Base-by-base conservation (phyloP, 2,329 filamentous ascomycete species). In the Fusarium scirpi region DNA sequence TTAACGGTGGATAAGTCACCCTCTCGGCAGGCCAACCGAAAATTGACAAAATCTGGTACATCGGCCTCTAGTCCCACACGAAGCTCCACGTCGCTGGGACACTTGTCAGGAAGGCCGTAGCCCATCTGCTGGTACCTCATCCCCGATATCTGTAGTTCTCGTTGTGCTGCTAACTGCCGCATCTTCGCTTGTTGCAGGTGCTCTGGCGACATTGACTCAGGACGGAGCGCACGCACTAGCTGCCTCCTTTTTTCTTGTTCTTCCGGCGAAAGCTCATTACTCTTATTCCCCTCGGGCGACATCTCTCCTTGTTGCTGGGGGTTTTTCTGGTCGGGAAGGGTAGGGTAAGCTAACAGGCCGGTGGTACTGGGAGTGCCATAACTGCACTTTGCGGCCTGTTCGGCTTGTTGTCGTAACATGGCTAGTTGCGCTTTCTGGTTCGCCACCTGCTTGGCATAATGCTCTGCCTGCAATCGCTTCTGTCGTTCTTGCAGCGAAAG, bases 21-120 rank as follows among this genome's bases (percentile, higher is more conserved):
- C 48, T 58, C 24, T n/a, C 34, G 65, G n/a, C 68, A 70, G 22
- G 65, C 68, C 25, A 38, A 43, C 41, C 58, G 51, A 27, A 69
- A 69, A n/a, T 38, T 52, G 24, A 40, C 22, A 20, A 52, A 52
- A 12, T 29, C 32, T 22, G 32, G 32, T 52, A 40, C 48, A 40
- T 52, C 48, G 2, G 30, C 48, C 32, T 52, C 48, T 20, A 52
- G 24, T 52, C 48, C 48, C 48, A 29, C 7, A 8, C 32, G 47
- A 52, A 52, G 11, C 48, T 40, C 18, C 4, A 41, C 16, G 48
- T 52, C 48, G 32, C 32, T 27, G 16, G 32, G 24, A 40, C 24
- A 29, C 30, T 2, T 51, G 7, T 11, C 20, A 18, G 32, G 6
- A 40, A 40, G 16, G 3, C 48, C 24, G 48, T 52, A 9, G 7